These are phyloP conservation scores for Trametes punicea DNA, from an alignment of 768 basidiomycete genomes.

Conservation along the genomic window DNA sequence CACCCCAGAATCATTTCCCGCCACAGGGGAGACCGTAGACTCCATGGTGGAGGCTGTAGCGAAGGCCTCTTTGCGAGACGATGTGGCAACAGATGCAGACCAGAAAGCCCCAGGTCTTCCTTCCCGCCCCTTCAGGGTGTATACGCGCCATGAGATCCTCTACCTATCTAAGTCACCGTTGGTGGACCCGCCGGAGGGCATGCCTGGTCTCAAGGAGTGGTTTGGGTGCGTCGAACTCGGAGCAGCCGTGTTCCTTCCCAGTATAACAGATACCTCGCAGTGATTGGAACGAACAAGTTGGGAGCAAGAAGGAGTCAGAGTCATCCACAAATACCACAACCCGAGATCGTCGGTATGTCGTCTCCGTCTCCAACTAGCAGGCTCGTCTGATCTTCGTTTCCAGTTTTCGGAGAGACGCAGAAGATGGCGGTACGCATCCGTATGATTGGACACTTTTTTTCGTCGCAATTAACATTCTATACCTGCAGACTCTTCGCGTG, in stretches of 20 bases:
- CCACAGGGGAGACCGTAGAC: conserved; percentile 22
- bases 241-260: neutral
- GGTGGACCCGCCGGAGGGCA: conserved; percentile 63
- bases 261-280: conserved; percentile 26
- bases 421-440: conserved; percentile 58
- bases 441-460: neutral
- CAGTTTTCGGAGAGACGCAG: conserved; percentile 74
- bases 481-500: conserved; percentile 52
- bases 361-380: neutral
- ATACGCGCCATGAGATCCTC: conserved; percentile 68
- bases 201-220: conserved; percentile 85
- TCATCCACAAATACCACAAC: conserved; percentile 45
- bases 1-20: neutral
- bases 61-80: conserved; percentile 32
- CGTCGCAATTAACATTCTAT: neutral
- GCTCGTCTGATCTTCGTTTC: conserved; percentile 16
- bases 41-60: conserved; percentile 32
- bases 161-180: conserved; percentile 71
- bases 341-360: conserved; percentile 63
- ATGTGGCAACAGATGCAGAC: conserved; percentile 26
- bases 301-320: conserved; percentile 70
- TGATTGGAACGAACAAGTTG: conserved; percentile 58
- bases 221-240: conserved; percentile 62
- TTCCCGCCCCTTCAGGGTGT: conserved; percentile 54
- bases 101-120: conserved; percentile 31